Conservation (phyloP, 495 filamentous ascomycete genomes). For the Penicillium daleae region DNA sequence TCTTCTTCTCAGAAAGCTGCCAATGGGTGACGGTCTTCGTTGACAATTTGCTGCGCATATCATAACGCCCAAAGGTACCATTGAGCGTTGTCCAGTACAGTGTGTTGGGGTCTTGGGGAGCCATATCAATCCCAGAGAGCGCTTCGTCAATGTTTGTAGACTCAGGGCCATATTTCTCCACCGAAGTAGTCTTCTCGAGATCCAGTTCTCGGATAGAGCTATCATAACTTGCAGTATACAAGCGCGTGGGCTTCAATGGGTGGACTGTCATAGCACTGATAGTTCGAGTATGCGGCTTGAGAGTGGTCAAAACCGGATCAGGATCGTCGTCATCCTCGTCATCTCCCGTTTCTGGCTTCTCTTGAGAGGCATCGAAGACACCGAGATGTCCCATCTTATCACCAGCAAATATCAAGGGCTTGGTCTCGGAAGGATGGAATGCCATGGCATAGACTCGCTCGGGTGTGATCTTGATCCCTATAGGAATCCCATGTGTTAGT, state of each 20-base stretch:
- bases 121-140: constrained; percentile 81
- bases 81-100: constrained; percentile 88
- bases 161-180: constrained; percentile 76
- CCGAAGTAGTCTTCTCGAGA: constrained; percentile 73
- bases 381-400: constrained; percentile 95
- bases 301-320: constrained; percentile 76
- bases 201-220: constrained; percentile 89
- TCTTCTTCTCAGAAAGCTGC: constrained; percentile 89
- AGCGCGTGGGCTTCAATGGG: constrained; percentile 62
- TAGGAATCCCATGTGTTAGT: background rate
- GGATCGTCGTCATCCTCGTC: constrained; percentile 67
- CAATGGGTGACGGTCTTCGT: constrained; percentile 62
- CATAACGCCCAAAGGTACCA: constrained; percentile 77
- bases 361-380: constrained; percentile 88
- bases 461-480: constrained; percentile 90
- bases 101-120: constrained; percentile 66
- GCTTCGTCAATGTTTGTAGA: constrained; percentile 71
- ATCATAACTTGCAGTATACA: constrained; percentile 93
- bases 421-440: constrained; percentile 85
- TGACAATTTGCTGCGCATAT: constrained; percentile 62
- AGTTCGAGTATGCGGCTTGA: constrained; percentile 88
- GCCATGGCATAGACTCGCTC: constrained; percentile 86
- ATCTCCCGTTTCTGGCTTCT: constrained; percentile 57
- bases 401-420: constrained; percentile 90
- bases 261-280: constrained; percentile 83